phyloP scores from a whole-genome alignment of 148 eudicot genomes.

The Vaccinium darrowii region DNA sequence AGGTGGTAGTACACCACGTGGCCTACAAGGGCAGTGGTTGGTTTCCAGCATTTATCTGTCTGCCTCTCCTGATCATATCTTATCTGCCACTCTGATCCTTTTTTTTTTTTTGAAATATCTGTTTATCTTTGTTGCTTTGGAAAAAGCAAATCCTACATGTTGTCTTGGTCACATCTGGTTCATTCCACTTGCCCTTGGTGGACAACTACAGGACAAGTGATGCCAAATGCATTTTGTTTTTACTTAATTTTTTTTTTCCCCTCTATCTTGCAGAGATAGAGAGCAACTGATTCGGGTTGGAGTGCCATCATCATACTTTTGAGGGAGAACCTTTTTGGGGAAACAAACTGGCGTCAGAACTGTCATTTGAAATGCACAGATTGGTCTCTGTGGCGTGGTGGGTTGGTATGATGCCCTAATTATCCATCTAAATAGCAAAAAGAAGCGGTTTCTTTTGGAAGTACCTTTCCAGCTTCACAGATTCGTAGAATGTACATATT shows the following conservation, averaged over 20 bases:
- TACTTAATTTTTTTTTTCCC: neutral
- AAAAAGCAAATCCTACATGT: neutral
- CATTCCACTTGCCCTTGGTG: neutral
- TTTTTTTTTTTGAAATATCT: neutral
- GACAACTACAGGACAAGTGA: no score
- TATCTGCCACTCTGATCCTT: neutral
- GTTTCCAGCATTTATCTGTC: neutral
- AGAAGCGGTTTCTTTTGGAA: neutral
- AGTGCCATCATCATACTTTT: neutral
- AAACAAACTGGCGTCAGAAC: neutral
- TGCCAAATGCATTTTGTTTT: neutral
- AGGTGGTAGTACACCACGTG: neutral
- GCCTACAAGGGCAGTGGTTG: neutral
- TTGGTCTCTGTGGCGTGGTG: no score
- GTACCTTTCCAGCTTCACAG: conserved; percentile 6
- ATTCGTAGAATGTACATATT: neutral
- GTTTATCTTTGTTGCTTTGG: neutral
- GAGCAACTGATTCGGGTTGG: neutral
- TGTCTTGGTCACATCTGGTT: neutral
- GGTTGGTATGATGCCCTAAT: neutral
- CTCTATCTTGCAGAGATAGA: conserved; percentile 17
- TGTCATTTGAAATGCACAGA: neutral
- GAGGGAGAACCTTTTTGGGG: neutral
- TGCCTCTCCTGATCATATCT: neutral
- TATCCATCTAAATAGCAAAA: neutral